Base-by-base conservation (phyloP, 2,329 filamentous ascomycete genomes). In the Claviceps humidiphila region DNA sequence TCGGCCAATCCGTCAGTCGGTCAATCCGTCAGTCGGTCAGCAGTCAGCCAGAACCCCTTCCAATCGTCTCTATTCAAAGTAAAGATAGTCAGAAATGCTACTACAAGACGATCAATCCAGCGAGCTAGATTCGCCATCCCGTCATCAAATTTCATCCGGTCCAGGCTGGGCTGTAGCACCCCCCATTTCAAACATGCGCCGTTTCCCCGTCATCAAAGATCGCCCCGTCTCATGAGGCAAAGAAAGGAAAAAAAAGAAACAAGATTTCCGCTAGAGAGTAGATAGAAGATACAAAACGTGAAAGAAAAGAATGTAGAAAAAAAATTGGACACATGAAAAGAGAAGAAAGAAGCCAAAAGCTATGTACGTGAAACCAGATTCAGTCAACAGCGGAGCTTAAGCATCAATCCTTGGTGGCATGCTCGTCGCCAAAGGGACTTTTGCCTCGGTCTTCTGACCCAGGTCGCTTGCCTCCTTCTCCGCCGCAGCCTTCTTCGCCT, bases 391-490 rank as follows among this genome's bases (percentile, higher is more conserved):
- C 4, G 9, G 2, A 30, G 9, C 26, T 43, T 7, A 7, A 22
- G 9, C 9, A 43, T 65, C 60, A 72, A 57, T 77, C 75, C 58
- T 71, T 73, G 34, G 78, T 74, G 50, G 77, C 78, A 58, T 81
- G 71, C 59, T 79, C 75, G 57, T 82, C 78, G 20, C 76, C 73
- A 59, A 81, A 82, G 1, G 77, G 78, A 58, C 76, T 79, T 53
- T 58, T 63, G 16, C 62, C 66, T 39, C 66, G 62, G 50, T 63
- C 59, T 39, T 53, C 60, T 20, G 63, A 60, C 41, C 58, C 60
- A 38, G 55, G 56, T 52, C 54, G 57, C 22, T 59, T 58, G 52
- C 46, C 62, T 59, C 46, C 56, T 59, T 67, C 54, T 63, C 67
- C 47, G 67, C 70, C 34, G 62, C 70, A 57, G 64, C 64, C 56